These are phyloP conservation scores for Abortiporus biennis DNA, from an alignment of 1,284 basidiomycete genomes.

Conservation along the genomic window DNA sequence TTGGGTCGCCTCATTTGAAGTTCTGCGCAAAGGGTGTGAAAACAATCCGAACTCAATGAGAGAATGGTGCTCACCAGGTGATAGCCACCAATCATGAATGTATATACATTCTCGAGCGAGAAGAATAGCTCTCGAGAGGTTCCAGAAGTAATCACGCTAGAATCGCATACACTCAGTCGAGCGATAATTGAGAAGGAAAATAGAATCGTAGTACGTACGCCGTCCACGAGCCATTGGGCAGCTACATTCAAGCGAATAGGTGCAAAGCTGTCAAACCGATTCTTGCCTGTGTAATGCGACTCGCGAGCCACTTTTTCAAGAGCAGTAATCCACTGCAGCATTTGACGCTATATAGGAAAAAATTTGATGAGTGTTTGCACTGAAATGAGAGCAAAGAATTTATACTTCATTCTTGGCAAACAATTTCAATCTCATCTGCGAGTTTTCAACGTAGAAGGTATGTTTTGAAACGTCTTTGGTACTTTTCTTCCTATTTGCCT, in stretches of 20 bases:
- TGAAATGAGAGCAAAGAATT: constrained; percentile 5
- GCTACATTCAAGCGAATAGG: constrained; percentile 92
- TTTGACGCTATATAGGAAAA: constrained; percentile 63
- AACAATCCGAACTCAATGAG: not conserved
- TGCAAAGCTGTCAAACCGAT: constrained; percentile 92
- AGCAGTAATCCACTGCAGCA: constrained; percentile 96
- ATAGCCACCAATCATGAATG: constrained; percentile 96
- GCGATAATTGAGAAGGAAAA: too few relatives aligned
- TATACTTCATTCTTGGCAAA: constrained; percentile 87
- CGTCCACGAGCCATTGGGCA: constrained; percentile 99
- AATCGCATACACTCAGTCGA: constrained; percentile 4
- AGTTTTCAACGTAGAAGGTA: constrained; percentile 91
- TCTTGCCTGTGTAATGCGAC: constrained; percentile 77
- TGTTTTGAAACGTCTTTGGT: constrained; percentile 74
- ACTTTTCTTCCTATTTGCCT: constrained; percentile 37
- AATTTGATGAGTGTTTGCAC: not conserved
- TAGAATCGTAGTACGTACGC: constrained; percentile 44
- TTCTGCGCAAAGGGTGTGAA: constrained; percentile 43
- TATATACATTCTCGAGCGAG: constrained; percentile 88
- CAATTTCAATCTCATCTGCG: constrained; percentile 86
- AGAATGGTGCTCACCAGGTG: constrained; percentile 52
- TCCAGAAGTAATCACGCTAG: constrained; percentile 96
- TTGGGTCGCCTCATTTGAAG: constrained; percentile 80
- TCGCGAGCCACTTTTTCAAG: constrained; percentile 79
- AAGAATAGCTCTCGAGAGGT: constrained; percentile 88